Base-by-base conservation (phyloP, 805 yeast species). In the Kuraishia floccosa region DNA sequence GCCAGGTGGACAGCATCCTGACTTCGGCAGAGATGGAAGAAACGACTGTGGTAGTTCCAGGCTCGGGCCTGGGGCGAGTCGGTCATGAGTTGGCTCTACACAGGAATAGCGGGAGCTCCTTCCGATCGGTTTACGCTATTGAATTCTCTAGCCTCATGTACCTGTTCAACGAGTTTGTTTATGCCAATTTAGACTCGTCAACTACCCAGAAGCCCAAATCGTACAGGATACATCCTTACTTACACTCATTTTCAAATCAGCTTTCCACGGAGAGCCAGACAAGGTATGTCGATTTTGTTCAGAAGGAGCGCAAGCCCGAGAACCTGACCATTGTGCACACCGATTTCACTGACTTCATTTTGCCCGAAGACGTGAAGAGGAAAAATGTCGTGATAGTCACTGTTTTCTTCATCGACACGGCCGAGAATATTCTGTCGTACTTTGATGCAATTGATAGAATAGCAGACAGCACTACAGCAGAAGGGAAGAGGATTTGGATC, bases 331-430 rank as follows among this genome's bases (percentile, higher is more conserved):
- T 72, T 11, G 60, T 62, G 34, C 66, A 68, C 34, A 79, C 73
- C 11, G 86, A 87, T 51, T 85, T 89, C 46, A 60, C 72, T 27
- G 57, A 60, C 30, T 74, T 79, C 41, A n/a, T n/a, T n/a, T n/a
- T n/a, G n/a, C n/a, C n/a, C n/a, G n/a, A n/a, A n/a, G 48, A 53
- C 1, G 32, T 62, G 4, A 46, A 51, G 1, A 40, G 51, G 6
- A 29, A 35, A 29, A 65, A 65, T 34, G 54, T 79, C 14, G 65
- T 78, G 4, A 60, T 81, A 2, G 69, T 76, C 3, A 65, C 82
- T 1, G 79, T 78, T 4, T 89, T 80, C 47, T 87, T 89, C 54
- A 62, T 89, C 17, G 97, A 89, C 52, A 89, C 97, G 0, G 96
- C 96, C 0, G 94, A 84, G 43, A 83, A 87, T 45, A 48, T 84